A percentile compares a stretch with the other conserved stretches of the same genome.
phyloP scores from a whole-genome alignment of 106 monocot genomes.

The Acorus calamus region DNA sequence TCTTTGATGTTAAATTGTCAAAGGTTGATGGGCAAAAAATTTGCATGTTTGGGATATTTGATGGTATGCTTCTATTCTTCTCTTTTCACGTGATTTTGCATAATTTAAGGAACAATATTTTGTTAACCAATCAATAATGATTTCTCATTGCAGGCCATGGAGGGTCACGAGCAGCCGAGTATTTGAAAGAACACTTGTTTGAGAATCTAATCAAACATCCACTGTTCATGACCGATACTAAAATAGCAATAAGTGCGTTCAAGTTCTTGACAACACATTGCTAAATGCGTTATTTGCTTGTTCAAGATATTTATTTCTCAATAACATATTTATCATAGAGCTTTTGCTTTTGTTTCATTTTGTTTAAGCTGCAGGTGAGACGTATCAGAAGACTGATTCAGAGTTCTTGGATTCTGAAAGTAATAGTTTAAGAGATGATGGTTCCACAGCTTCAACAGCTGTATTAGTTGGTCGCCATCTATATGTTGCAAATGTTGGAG shows the following conservation, averaged over 20 bases:
- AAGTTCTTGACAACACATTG: neutral
- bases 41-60: slow-evolving; percentile 79
- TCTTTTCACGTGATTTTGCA: neutral
- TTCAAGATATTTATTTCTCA: too few species aligned
- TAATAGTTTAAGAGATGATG: slow-evolving; percentile 75
- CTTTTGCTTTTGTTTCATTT: too few species aligned
- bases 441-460: slow-evolving; percentile 87
- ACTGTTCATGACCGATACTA: slow-evolving; percentile 66
- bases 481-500: slow-evolving; percentile 99
- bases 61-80: slow-evolving; percentile 39
- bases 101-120: neutral
- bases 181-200: slow-evolving; percentile 84
- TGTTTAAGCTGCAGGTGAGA: slow-evolving; percentile 45
- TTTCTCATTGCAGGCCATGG: slow-evolving; percentile 60
- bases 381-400: slow-evolving; percentile 73
- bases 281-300: too few species aligned
- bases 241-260: slow-evolving; percentile 65
- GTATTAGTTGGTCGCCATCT: slow-evolving; percentile 73
- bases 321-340: too few species aligned
- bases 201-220: slow-evolving; percentile 90
- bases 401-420: slow-evolving; percentile 74
- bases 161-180: slow-evolving; percentile 87
- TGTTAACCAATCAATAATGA: slow-evolving; percentile 1
- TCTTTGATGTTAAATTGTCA: slow-evolving; percentile 57
- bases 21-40: slow-evolving; percentile 46